Conservation (phyloP, 2,329 filamentous ascomycete genomes). For the Nannizzia gypsea region DNA sequence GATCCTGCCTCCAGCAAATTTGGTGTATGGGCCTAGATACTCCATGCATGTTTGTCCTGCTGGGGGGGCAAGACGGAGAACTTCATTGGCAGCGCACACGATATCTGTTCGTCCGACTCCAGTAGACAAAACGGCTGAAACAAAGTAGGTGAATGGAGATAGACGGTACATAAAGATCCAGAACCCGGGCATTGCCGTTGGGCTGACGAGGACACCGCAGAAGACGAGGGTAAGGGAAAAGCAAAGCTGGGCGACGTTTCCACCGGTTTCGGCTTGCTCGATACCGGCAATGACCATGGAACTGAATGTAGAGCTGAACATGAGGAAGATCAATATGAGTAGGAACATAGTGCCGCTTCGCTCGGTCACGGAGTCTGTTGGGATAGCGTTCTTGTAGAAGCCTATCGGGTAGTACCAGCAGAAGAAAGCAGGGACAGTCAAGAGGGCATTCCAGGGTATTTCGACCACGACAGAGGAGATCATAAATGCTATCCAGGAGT, state of each 20-base stretch:
- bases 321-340: constrained; percentile 53
- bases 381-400: constrained; percentile 33
- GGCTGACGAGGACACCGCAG: constrained; percentile 42
- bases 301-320: constrained; percentile 61
- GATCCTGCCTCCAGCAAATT: constrained; percentile 24
- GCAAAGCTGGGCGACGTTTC: constrained; percentile 49
- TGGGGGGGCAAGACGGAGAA: constrained; percentile 37
- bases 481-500: constrained; percentile 62
- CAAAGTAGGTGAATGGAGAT: constrained; percentile 53
- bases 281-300: constrained; percentile 62
- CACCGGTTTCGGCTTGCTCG: constrained; percentile 56
- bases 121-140: constrained; percentile 30
- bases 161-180: constrained; percentile 69
- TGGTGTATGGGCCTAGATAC: constrained; percentile 36
- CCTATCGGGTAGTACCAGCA: constrained; percentile 58
- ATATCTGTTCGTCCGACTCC: constrained; percentile 23
- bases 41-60: constrained; percentile 49
- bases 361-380: constrained; percentile 32
- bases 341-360: constrained; percentile 56
- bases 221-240: constrained; percentile 50
- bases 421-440: constrained; percentile 51
- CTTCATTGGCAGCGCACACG: constrained; percentile 25
- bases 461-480: constrained; percentile 61
- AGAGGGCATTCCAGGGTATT: constrained; percentile 53
- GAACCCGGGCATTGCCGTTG: constrained; percentile 51